Evolutionary conservation across 169 alveolate species (phyloP), one percentile per base, ranked within the genome.

Genomic region (Plasmodium gallinaceum): DNA sequence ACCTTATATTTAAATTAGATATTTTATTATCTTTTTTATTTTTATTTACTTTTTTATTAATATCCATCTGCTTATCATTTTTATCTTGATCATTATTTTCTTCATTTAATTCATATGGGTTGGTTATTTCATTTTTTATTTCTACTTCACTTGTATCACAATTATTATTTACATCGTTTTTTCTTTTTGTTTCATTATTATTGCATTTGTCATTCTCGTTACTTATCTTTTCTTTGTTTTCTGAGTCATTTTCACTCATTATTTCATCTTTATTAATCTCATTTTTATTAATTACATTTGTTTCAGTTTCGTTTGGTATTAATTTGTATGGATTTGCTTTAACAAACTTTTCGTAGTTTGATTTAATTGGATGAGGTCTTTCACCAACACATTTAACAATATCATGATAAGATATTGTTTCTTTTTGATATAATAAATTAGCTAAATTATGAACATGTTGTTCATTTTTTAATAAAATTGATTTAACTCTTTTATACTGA

Each of bases 401-500:
- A 71, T 96, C 98, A 46, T 93, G 91, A 90, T 93, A 93, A 12
- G 96, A 93, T 18, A 96, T 74, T 37, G 97, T 95, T 52, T 96
- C 98, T 66, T 94, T 95, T 37, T 93, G 91, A 73, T 85, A 93
- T 12, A 96, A 88, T 60, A 94, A 69, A 39, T 92, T 86, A 9
- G 97, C 91, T 51, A 96, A 88, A 43, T 93, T 94, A 88, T 95
- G 95, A 0, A 90, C 95, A 32, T 90, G 83, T 20, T 93, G 92
- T 46, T 95, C 95, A 83, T 94, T 95, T 52, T 90, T 96, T 39
- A 24, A 64, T 52, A 96, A 86, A 66, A 97, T 71, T 4, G 71
- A 85, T 83, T 95, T 95, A 60, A 95, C 97, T 20, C 98, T 86
- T 24, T 88, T 92, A 93, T 96, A 97, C 75, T 97, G 99, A 6